Percentiles rank a stretch among this genome's conserved stretches.
phyloP scores from a whole-genome alignment of 352 stramenopile species.

The Phytophthora agathidicida region DNA sequence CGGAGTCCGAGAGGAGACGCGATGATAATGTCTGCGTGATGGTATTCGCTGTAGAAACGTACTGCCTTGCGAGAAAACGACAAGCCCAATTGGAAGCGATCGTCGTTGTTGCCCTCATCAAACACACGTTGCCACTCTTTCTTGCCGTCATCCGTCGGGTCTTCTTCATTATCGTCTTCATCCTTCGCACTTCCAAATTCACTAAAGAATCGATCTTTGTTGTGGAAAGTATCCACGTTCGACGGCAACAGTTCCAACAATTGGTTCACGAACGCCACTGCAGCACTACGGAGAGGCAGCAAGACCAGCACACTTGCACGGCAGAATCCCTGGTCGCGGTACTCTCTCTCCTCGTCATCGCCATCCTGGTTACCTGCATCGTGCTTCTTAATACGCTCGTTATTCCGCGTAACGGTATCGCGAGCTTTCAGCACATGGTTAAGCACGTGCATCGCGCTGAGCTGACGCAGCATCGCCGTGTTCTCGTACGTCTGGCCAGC shows the following conservation, averaged over 20 bases:
- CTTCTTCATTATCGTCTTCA: slow-evolving; percentile 24
- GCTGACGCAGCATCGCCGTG: slow-evolving; percentile 52
- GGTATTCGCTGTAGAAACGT: slow-evolving; percentile 84
- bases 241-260: slow-evolving; percentile 66
- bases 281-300: slow-evolving; percentile 69
- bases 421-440: slow-evolving; percentile 83
- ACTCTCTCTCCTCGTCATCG: slow-evolving; percentile 67
- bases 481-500: slow-evolving; percentile 70
- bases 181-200: slow-evolving; percentile 55
- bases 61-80: slow-evolving; percentile 71
- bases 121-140: slow-evolving; percentile 85
- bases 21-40: slow-evolving; percentile 76
- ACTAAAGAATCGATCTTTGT: slow-evolving; percentile 75
- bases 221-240: slow-evolving; percentile 66
- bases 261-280: slow-evolving; percentile 67
- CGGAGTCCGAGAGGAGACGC: slow-evolving; percentile 74
- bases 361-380: slow-evolving; percentile 19
- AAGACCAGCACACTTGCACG: slow-evolving; percentile 74
- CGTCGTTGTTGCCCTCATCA: slow-evolving; percentile 75
- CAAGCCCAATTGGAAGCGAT: slow-evolving; percentile 80
- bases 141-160: slow-evolving; percentile 29
- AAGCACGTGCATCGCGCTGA: slow-evolving; percentile 78
- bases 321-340: slow-evolving; percentile 80
- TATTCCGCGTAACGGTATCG: slow-evolving; percentile 74
- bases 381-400: slow-evolving; percentile 67